Base-by-base conservation (phyloP, 2,329 filamentous ascomycete genomes). In the Claviceps digitariae region DNA sequence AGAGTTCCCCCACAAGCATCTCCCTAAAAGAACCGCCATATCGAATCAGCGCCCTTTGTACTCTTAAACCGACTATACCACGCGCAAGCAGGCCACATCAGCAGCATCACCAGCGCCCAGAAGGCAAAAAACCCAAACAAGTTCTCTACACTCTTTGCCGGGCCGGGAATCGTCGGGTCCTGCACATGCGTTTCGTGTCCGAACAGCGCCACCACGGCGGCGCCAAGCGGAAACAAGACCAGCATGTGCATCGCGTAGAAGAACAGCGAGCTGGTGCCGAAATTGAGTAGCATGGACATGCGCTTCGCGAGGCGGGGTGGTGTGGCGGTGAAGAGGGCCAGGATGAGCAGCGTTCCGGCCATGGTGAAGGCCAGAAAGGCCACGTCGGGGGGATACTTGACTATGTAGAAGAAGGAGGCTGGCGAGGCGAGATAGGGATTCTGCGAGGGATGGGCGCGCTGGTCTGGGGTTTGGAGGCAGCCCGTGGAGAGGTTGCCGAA, bases 1-100 rank as follows among this genome's bases (percentile, higher is more conserved):
- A n/a, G n/a, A n/a, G n/a, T n/a, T n/a, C n/a, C n/a, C n/a, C n/a
- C n/a, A n/a, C n/a, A n/a, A n/a, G n/a, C n/a, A n/a, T n/a, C n/a
- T n/a, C n/a, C n/a, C 43, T 50, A 74, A 55, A 75, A 75, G 56
- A 75, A 71, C 6, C 72, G 64, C 72, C 72, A 75, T 12, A 74
- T 59, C 2, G 72, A 74, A 55, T 74, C 69, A 1, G 67, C 62
- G 2, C 65, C 59, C 58, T 66, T 72, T 10, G 60, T 63, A 53
- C 63, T 66, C 63, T 75, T 75, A 55, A 74, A 75, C 0, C 59
- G 58, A 23, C 71, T 63, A 50, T 74, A 75, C 65, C 65, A 65
- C 51, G 61, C 63, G 21, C 71, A 74, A 4, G 69, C 38, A 2
- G 71, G 72, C 61, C 72, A 74, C 56, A 74, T 56, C 13, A 72